Conservation (phyloP, 1,139 yeast species). For the Geotrichum restrictum region DNA sequence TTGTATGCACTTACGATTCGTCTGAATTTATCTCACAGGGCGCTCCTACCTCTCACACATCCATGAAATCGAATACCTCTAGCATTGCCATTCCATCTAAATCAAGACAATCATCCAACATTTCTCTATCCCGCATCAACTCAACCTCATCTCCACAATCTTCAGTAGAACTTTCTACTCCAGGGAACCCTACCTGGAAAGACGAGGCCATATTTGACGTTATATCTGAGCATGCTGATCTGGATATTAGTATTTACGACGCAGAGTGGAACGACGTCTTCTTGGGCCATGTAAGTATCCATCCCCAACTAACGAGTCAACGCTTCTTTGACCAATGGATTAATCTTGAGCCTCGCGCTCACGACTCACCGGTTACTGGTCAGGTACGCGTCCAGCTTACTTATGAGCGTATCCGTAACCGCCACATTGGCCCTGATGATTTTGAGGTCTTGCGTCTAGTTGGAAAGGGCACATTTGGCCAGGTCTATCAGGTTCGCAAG, state of each 20-base stretch:
- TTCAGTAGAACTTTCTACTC: conserved; percentile 4
- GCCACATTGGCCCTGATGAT: conserved; percentile 87
- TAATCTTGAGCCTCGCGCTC: conserved; percentile 63
- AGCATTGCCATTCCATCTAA: conserved; percentile 41
- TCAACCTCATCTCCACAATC: conserved; percentile 30
- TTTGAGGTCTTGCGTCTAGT: conserved; percentile 83
- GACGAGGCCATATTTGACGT: conserved; percentile 92
- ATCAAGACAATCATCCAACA: conserved; percentile 52
- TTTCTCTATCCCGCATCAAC: conserved; percentile 8
- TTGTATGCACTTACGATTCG: conserved; percentile 88
- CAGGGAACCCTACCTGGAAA: conserved; percentile 71
- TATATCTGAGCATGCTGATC: conserved; percentile 63
- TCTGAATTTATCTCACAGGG: conserved; percentile 86
- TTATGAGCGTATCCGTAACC: conserved; percentile 64
- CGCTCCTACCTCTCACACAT: conserved; percentile 24
- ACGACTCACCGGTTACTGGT: conserved; percentile 75
- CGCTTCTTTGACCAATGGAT: conserved; percentile 60
- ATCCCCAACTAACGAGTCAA: conserved; percentile 56
- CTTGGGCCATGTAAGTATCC: conserved; percentile 75
- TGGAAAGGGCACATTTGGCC: conserved; percentile 97
- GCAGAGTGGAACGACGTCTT: conserved; percentile 76
- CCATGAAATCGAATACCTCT: conserved; percentile 30
- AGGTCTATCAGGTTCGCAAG: conserved; percentile 91
- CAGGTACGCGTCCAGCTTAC: conserved; percentile 71
- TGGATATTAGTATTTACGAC: conserved; percentile 86